phyloP scores from a whole-genome alignment of 768 basidiomycete species.

The Tephrocybe rancida region DNA sequence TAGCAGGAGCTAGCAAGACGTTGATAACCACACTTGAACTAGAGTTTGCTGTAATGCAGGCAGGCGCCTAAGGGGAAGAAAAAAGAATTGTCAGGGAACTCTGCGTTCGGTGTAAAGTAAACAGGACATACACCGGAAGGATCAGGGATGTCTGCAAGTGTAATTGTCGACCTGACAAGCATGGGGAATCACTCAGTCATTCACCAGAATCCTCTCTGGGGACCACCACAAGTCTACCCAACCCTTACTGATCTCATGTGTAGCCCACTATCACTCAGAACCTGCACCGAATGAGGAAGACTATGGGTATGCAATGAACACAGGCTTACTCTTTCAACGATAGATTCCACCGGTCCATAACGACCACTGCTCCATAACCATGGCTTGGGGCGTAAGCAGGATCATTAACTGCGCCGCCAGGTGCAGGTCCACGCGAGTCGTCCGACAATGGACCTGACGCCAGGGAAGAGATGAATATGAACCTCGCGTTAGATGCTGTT shows the following conservation, averaged over 20 bases:
- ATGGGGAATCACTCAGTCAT: constrained; percentile 48
- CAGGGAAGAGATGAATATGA: constrained; percentile 3
- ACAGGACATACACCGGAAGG: constrained; percentile 2
- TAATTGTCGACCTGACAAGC: constrained; percentile 34
- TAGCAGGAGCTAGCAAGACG: background rate
- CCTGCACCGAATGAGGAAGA: background rate
- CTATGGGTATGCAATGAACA: background rate
- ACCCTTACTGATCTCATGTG: background rate
- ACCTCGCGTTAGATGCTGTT: background rate
- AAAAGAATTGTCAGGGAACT: background rate
- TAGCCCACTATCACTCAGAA: background rate
- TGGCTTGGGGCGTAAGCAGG: background rate
- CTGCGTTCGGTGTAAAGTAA: background rate
- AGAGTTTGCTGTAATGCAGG: constrained; percentile 1
- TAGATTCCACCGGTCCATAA: background rate
- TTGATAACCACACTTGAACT: background rate
- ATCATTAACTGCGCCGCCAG: background rate
- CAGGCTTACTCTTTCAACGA: constrained; percentile 1
- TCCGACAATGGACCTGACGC: constrained; percentile 3
- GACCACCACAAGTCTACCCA: constrained; percentile 1
- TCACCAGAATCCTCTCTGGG: constrained; percentile 38
- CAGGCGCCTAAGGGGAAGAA: background rate
- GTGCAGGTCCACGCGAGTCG: background rate
- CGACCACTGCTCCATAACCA: too few species aligned
- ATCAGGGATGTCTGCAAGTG: constrained; percentile 27